phyloP scores from a whole-genome alignment of 2,329 filamentous ascomycete genomes.

The Intubia oerlemansii region DNA sequence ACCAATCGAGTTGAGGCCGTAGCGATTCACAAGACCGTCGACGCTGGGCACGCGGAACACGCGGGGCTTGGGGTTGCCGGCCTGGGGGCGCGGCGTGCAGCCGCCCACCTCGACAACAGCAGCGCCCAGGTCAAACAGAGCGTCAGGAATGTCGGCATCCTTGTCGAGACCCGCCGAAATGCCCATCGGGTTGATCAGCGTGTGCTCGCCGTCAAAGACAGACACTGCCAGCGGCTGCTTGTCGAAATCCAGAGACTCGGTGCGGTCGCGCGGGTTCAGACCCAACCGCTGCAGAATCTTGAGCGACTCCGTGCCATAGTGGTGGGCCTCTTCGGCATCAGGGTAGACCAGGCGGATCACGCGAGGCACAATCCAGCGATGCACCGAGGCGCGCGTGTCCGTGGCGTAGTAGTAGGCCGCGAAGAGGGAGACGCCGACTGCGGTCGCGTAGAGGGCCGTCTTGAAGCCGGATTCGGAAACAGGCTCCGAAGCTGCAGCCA shows the following conservation, averaged over 20 bases:
- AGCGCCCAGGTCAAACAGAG: conserved; percentile 66
- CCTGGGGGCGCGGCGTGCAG: conserved; percentile 68
- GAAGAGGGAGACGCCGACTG: conserved; percentile 19
- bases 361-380: conserved; percentile 46
- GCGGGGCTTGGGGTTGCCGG: conserved; percentile 69
- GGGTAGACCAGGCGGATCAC: conserved; percentile 43
- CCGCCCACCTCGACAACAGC: conserved; percentile 84
- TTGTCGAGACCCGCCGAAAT: conserved; percentile 96
- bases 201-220: conserved; percentile 47
- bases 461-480: conserved; percentile 16
- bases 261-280: conserved; percentile 65
- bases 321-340: conserved; percentile 84
- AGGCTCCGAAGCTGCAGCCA: no score
- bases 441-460: conserved; percentile 18
- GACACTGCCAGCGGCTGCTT: conserved; percentile 18
- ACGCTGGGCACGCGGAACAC: conserved; percentile 73
- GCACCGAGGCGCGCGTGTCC: conserved; percentile 49
- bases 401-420: conserved; percentile 47
- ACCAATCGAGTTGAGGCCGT: conserved; percentile 82
- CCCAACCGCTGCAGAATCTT: conserved; percentile 52
- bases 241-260: conserved; percentile 15
- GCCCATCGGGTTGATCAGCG: conserved; percentile 67
- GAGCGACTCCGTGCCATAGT: conserved; percentile 49
- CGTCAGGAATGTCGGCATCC: conserved; percentile 70
- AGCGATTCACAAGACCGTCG: conserved; percentile 82